Percentiles rank a stretch among this genome's conserved stretches.
Conservation (phyloP, 1,139 yeast genomes). For the Kodamaea fungicola region DNA sequence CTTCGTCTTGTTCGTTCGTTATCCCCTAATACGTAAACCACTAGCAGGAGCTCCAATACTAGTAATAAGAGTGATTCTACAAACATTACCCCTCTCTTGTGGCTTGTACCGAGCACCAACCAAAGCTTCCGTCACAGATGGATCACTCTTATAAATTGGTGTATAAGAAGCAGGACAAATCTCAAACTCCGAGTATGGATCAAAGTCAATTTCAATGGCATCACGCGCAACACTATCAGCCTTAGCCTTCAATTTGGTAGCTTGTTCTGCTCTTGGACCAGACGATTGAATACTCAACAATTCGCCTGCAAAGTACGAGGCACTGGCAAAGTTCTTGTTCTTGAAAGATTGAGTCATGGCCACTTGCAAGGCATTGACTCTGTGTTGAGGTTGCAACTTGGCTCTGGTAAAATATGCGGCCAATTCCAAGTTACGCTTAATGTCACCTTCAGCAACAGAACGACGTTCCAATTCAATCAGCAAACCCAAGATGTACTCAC, state of each 20-base stretch:
- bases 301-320: conserved; percentile 86
- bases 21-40: conserved; percentile 63
- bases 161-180: conserved; percentile 85
- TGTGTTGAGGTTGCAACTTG: conserved; percentile 77
- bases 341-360: conserved; percentile 93
- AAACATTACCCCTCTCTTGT: conserved; percentile 72
- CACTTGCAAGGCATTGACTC: conserved; percentile 83
- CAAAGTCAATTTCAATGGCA: conserved; percentile 87
- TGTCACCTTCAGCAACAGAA: conserved; percentile 61
- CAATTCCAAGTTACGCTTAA: conserved; percentile 84
- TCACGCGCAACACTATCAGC: conserved; percentile 82
- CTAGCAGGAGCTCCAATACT: conserved; percentile 94
- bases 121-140: conserved; percentile 72
- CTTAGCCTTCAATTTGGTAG: conserved; percentile 72
- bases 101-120: conserved; percentile 87
- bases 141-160: conserved; percentile 80
- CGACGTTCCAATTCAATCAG: conserved; percentile 90
- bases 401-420: conserved; percentile 94
- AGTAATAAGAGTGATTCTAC: conserved; percentile 74
- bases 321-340: conserved; percentile 81
- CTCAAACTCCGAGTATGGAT: conserved; percentile 86
- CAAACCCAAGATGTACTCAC: conserved; percentile 88
- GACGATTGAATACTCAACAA: conserved; percentile 62
- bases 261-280: conserved; percentile 88
- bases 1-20: conserved; percentile 1